Evolutionary conservation across 371 early-diverging fungal genomes (phyloP).

Genomic region (Apophysomyces variabilis): DNA sequence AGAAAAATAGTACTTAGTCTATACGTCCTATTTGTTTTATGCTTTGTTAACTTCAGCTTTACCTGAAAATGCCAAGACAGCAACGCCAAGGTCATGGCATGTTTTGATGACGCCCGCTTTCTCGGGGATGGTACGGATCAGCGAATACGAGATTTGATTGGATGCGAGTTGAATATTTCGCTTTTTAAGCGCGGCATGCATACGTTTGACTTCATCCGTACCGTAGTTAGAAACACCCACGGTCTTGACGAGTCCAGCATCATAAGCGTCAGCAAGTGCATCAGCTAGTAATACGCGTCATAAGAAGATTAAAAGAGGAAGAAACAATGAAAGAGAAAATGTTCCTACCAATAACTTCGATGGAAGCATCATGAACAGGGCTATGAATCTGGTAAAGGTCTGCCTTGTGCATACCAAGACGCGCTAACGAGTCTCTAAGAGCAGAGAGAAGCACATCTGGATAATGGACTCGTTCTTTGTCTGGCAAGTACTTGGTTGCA

Average conservation of each 20-base stretch:
- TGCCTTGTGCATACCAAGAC: constrained; percentile 57
- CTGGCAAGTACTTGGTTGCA: constrained; percentile 60
- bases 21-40: background rate
- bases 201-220: constrained; percentile 45
- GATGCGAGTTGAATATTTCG: constrained; percentile 58
- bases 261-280: constrained; percentile 57
- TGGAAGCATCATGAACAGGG: constrained; percentile 57
- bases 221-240: constrained; percentile 77
- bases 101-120: constrained; percentile 53
- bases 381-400: constrained; percentile 82
- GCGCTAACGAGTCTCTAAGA: constrained; percentile 55
- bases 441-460: constrained; percentile 52
- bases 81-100: constrained; percentile 63
- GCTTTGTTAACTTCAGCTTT: constrained; percentile 14
- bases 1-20: background rate
- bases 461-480: constrained; percentile 38
- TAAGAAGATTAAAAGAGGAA: background rate
- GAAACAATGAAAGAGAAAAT: background rate
- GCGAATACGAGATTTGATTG: constrained; percentile 59
- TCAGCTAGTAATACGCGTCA: constrained; percentile 30
- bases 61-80: constrained; percentile 65
- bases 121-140: constrained; percentile 55
- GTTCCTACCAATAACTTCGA: constrained; percentile 52
- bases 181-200: constrained; percentile 56
- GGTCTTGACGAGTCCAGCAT: constrained; percentile 58